Evolutionary conservation across 2,329 filamentous ascomycete genomes (phyloP), one percentile per base, ranked within the genome.

Genomic region (Claviceps monticola): DNA sequence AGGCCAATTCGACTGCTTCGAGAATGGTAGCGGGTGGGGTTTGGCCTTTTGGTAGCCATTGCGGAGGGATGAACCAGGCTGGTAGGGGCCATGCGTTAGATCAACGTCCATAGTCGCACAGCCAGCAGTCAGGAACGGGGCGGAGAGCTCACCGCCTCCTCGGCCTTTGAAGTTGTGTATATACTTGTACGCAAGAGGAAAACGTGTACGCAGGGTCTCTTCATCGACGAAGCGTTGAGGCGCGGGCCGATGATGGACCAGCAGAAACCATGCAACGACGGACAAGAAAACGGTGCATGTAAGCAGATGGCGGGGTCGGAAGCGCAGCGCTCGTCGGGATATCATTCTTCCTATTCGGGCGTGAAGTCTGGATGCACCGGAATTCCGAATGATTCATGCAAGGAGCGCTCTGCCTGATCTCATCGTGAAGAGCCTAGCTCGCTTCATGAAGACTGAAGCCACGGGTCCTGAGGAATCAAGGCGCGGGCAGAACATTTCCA

Each of bases 31-130:
- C 21, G 4, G 50, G 45, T 13, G 21, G 5, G 2, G 16, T 11
- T 44, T 34, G 44, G 3, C 42, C 42, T 21, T 46, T 43, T 14
- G 43, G 23, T 37, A 51, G 42, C 49, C 50, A 48, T 43, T 51
- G 21, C 23, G 45, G 37, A n/a, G 45, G 50, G 11, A 51, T 48
- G 38, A 21, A 44, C 50, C 50, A 51, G 14, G 50, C 50, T 51
- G 44, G 11, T 38, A 16, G 16, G 43, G 13, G 14, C 16, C 2
- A 29, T 45, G 8, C 23, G 43, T 45, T 29, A 45, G 43, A 29
- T 4, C 17, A 34, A 36, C 26, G n/a, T 26, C 9, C 26, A 46
- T 17, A 19, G 26, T 34, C 23, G 26, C 16, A 46, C n/a, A 36
- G 38, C 8, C 16, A 36, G 26, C 17, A 29, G 8, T 29, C 8